Conservation (phyloP, 352 stramenopile genomes). For the Pythium aristosporum region DNA sequence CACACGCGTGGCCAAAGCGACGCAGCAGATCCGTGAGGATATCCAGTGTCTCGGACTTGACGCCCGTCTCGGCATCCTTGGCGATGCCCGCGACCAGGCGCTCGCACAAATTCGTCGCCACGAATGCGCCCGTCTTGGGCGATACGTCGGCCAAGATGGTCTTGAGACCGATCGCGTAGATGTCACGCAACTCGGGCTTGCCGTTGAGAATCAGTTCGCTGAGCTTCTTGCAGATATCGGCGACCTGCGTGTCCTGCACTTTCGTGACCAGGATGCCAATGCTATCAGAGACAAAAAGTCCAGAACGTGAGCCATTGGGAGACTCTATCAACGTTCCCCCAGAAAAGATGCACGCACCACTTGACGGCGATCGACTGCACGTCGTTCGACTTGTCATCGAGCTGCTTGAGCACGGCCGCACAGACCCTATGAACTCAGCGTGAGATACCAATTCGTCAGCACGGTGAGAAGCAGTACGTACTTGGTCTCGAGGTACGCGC, state of each 20-base stretch:
- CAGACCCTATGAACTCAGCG: slow-evolving; percentile 82
- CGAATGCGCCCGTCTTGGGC: slow-evolving; percentile 82
- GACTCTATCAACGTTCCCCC: neutral
- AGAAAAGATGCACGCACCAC: slow-evolving; percentile 41
- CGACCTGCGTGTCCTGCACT: slow-evolving; percentile 93
- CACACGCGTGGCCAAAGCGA: slow-evolving; percentile 92
- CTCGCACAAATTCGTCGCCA: slow-evolving; percentile 72
- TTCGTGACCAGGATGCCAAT: slow-evolving; percentile 97
- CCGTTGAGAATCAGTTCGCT: slow-evolving; percentile 95
- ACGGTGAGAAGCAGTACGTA: slow-evolving; percentile 29
- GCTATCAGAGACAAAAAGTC: slow-evolving; percentile 20
- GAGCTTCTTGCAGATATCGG: slow-evolving; percentile 97
- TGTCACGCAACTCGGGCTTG: slow-evolving; percentile 97
- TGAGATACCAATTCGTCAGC: neutral
- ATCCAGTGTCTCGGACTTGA: slow-evolving; percentile 95
- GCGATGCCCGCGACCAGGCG: slow-evolving; percentile 63
- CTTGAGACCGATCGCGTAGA: slow-evolving; percentile 99
- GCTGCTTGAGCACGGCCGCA: slow-evolving; percentile 93
- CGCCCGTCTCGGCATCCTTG: slow-evolving; percentile 68
- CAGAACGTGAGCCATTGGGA: neutral
- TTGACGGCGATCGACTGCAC: slow-evolving; percentile 95
- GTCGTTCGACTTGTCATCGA: slow-evolving; percentile 99
- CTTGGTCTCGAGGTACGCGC: slow-evolving; percentile 80
- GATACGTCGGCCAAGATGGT: slow-evolving; percentile 95
- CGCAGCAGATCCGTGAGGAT: slow-evolving; percentile 96